These are phyloP conservation scores for Arachis hypogaea DNA, from an alignment of 306 rosid genomes.

Conservation along the genomic window DNA sequence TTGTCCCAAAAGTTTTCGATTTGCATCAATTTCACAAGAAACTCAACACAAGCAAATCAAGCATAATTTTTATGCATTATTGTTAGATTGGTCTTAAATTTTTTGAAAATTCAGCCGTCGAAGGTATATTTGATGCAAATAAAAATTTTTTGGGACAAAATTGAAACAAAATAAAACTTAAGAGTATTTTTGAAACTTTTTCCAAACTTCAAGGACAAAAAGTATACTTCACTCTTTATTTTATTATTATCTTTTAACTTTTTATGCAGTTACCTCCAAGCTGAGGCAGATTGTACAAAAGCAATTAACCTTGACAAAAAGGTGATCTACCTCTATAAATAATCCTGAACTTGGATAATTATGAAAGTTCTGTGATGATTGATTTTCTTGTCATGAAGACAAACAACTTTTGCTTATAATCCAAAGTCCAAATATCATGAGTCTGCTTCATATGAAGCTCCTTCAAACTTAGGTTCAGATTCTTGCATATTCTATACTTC, in stretches of 20 bases:
- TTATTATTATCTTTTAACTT: not conserved
- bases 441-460: not conserved
- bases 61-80: too few relatives aligned
- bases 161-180: too few relatives aligned
- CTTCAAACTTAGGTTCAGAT: slow-evolving; percentile 1
- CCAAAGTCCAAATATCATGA: slow-evolving; percentile 5
- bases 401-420: not conserved
- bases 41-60: too few relatives aligned
- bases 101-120: too few relatives aligned
- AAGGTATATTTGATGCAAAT: too few relatives aligned
- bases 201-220: too few relatives aligned
- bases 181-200: too few relatives aligned
- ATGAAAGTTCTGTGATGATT: slow-evolving; percentile 1
- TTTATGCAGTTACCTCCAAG: slow-evolving; percentile 67
- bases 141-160: too few relatives aligned
- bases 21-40: too few relatives aligned
- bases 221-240: too few relatives aligned
- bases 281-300: slow-evolving; percentile 83
- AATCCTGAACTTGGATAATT: slow-evolving; percentile 4
- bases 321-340: slow-evolving; percentile 48
- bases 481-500: slow-evolving; percentile 17
- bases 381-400: slow-evolving; percentile 17
- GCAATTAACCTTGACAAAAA: slow-evolving; percentile 88
- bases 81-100: too few relatives aligned
- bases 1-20: too few relatives aligned